phyloP scores from a whole-genome alignment of 2,329 filamentous ascomycete species.

The Neofusicoccum parvum region DNA sequence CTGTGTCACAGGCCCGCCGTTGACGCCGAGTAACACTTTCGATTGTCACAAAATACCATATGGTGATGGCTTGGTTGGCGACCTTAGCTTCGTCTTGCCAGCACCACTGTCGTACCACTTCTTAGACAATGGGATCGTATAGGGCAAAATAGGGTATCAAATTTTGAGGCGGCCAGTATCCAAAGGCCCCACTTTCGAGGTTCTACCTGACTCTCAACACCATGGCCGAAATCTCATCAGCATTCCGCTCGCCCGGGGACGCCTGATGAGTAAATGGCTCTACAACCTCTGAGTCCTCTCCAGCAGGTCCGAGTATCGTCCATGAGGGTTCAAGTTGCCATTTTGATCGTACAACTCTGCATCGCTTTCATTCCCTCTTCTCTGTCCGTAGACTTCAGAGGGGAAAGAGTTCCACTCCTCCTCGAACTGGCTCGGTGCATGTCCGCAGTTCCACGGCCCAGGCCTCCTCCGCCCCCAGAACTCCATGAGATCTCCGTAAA shows the following conservation, averaged over 20 bases:
- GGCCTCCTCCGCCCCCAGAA: conserved; percentile 31
- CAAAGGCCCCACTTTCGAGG: not conserved
- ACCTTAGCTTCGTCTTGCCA: not conserved
- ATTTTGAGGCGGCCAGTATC: not conserved
- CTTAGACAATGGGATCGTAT: not conserved
- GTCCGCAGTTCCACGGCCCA: conserved; percentile 27
- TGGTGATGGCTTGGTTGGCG: not conserved
- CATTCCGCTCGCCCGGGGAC: conserved; percentile 2
- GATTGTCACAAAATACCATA: too few species aligned
- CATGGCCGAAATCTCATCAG: not conserved
- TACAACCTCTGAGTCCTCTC: not conserved
- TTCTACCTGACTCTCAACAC: conserved; percentile 6
- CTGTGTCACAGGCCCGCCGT: too few species aligned
- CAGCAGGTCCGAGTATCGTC: not conserved
- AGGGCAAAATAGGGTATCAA: not conserved
- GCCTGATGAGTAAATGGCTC: not conserved
- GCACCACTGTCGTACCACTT: not conserved
- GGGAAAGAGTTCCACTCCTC: conserved; percentile 27
- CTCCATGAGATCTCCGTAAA: conserved; percentile 31
- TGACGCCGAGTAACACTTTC: too few species aligned
- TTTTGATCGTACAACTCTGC: not conserved
- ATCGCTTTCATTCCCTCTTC: not conserved
- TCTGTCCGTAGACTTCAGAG: not conserved
- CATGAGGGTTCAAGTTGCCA: not conserved
- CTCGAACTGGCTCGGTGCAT: conserved; percentile 29